phyloP scores from a whole-genome alignment of 1,139 yeast species.

The Geotrichum phurueaensis region DNA sequence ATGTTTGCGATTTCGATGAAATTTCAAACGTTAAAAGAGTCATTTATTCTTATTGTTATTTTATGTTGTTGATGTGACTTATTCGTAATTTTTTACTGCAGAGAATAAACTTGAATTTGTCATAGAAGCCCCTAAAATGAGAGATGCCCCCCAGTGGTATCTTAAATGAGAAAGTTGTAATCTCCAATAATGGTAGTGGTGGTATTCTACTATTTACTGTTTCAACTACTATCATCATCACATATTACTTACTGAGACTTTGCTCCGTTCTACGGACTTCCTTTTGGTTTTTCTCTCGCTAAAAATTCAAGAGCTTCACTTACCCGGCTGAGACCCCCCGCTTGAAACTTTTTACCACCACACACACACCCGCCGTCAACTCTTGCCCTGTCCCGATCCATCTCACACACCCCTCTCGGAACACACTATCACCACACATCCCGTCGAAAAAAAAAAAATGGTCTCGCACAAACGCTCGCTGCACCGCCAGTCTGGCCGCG shows the following conservation, averaged over 20 bases:
- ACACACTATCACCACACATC: not conserved
- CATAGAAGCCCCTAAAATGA: too few species aligned
- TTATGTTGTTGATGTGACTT: too few species aligned
- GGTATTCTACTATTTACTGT: too few species aligned
- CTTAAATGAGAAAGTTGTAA: too few species aligned
- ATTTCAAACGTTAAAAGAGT: not conserved
- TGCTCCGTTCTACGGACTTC: too few species aligned
- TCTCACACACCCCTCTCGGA: not conserved
- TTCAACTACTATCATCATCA: too few species aligned
- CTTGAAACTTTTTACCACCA: not conserved
- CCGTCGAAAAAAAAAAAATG: constrained; percentile 1
- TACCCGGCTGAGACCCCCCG: not conserved
- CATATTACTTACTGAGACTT: too few species aligned
- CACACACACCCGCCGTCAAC: not conserved
- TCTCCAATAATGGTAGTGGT: too few species aligned
- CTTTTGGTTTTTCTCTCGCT: not conserved
- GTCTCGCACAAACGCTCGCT: constrained; percentile 27
- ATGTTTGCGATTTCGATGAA: not conserved
- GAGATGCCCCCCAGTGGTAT: too few species aligned
- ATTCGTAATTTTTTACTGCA: too few species aligned
- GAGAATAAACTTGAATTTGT: too few species aligned
- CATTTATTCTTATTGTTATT: not conserved
- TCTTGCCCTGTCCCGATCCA: not conserved
- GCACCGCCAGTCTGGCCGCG: constrained; percentile 29
- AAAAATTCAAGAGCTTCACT: not conserved